These are phyloP conservation scores for Melaleuca alternifolia DNA, from an alignment of 345 rosid species.

Conservation along the genomic window DNA sequence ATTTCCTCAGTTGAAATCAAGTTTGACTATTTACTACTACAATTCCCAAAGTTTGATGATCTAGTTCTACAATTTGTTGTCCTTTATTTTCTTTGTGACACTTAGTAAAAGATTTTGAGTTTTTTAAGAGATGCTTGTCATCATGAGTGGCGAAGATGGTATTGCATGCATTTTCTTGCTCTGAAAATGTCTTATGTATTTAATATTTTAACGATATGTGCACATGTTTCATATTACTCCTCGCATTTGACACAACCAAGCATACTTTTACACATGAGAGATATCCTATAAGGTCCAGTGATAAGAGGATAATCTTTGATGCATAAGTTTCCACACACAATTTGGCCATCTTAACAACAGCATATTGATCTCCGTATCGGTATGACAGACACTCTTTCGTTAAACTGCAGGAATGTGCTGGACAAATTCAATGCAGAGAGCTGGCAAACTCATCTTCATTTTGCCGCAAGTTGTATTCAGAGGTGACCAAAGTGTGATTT, in stretches of 20 bases:
- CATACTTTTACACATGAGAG: not conserved
- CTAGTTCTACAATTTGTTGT: not conserved
- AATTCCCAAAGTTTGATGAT: not conserved
- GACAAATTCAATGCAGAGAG: conserved; percentile 27
- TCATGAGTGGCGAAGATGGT: not conserved
- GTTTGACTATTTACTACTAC: not conserved
- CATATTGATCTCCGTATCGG: not conserved
- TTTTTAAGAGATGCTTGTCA: not conserved
- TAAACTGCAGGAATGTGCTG: conserved; percentile 17
- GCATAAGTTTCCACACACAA: not conserved
- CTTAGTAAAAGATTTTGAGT: not conserved
- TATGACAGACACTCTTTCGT: not conserved
- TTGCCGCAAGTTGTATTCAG: conserved; percentile 46
- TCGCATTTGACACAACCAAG: not conserved
- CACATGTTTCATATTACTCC: not conserved
- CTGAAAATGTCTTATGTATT: not conserved
- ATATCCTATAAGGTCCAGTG: not conserved
- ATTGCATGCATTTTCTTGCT: not conserved
- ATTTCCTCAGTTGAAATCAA: not conserved
- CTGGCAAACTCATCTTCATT: conserved; percentile 40
- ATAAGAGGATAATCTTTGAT: not conserved
- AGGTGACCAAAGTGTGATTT: conserved; percentile 28
- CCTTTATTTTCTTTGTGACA: not conserved
- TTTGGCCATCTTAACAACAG: not conserved
- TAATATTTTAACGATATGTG: not conserved